These are phyloP conservation scores for Luffa acutangula DNA, from an alignment of 306 rosid genomes.

Conservation along the genomic window DNA sequence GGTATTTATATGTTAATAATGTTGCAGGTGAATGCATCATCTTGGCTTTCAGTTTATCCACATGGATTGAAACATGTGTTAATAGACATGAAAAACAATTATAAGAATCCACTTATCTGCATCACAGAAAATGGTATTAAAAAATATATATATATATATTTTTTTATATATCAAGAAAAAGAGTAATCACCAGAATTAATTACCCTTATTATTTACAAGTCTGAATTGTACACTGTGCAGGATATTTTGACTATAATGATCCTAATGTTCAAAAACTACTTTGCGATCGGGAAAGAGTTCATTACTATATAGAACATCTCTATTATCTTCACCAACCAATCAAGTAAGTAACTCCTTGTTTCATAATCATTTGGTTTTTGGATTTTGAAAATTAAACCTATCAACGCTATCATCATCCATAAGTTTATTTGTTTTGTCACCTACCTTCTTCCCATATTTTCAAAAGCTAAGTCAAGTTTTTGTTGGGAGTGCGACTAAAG, in stretches of 20 bases:
- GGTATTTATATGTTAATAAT: neutral
- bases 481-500: no score
- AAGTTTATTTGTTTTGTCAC: no score
- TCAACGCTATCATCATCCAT: no score
- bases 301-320: neutral
- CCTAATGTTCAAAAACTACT: neutral
- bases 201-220: neutral
- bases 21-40: neutral
- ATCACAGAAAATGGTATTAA: neutral
- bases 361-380: no score
- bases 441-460: no score
- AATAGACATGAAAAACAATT: neutral
- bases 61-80: neutral
- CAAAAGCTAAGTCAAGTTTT: no score
- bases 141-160: no score
- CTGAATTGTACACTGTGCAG: neutral
- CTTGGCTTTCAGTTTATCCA: neutral
- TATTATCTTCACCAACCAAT: neutral
- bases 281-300: neutral
- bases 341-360: neutral
- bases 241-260: neutral
- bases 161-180: neutral
- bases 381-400: no score
- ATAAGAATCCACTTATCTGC: neutral
- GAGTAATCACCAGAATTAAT: neutral